Conservation (phyloP, 352 stramenopile genomes). For the Globisporangium iwayamae region DNA sequence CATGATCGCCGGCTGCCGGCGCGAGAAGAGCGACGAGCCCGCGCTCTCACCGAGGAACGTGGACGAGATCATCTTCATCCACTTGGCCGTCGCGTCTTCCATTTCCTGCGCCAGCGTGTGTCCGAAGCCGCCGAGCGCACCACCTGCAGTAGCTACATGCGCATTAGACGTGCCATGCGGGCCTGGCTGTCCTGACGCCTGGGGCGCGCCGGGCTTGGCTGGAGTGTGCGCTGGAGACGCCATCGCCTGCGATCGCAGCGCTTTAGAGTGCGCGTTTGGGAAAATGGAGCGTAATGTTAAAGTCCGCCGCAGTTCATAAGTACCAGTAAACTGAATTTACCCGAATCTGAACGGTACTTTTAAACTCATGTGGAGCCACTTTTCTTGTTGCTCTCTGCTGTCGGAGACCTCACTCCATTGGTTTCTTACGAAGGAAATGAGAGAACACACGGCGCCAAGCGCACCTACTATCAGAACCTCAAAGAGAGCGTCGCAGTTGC, state of each 20-base stretch:
- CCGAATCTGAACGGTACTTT: no score
- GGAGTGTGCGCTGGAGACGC: neutral
- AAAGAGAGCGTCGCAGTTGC: no score
- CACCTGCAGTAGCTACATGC: neutral
- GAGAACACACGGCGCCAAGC: no score
- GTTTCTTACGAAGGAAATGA: no score
- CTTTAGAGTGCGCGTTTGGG: no score
- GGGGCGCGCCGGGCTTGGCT: neutral
- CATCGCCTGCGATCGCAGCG: neutral
- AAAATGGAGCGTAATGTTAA: no score
- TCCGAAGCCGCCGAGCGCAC: conserved; percentile 15
- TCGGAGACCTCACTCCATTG: no score
- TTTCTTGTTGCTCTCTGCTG: no score
- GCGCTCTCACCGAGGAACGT: conserved; percentile 61
- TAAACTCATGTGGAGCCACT: no score
- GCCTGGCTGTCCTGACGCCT: neutral
- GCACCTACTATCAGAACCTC: no score
- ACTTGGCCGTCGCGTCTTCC: conserved; percentile 52
- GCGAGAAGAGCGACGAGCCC: conserved; percentile 24
- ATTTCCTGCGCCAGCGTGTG: conserved; percentile 24
- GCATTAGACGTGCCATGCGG: neutral
- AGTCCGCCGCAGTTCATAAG: no score
- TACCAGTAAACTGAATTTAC: no score
- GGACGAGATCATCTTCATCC: conserved; percentile 84
- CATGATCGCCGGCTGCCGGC: conserved; percentile 13